Evolutionary conservation across 148 eudicot species (phyloP).

Genomic region (Rhododendron vialii): DNA sequence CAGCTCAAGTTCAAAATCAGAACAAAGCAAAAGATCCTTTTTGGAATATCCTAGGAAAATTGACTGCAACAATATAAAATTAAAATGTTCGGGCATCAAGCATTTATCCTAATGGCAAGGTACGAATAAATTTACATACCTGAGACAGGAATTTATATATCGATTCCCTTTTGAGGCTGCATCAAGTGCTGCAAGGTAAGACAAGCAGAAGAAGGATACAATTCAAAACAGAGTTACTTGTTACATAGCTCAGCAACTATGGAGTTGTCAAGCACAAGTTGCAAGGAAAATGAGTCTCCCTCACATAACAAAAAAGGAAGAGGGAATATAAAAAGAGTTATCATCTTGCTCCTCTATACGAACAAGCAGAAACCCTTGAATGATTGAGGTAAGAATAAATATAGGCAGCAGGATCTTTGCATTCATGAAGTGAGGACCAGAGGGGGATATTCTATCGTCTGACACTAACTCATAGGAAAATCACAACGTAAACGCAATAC

Average conservation of each 20-base stretch:
- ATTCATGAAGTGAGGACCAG: neutral
- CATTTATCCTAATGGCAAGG: neutral
- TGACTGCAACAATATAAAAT: neutral
- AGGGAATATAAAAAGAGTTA: neutral
- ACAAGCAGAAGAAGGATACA: conserved; percentile 12
- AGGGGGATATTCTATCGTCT: neutral
- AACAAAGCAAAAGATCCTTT: neutral
- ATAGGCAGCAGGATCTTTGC: neutral
- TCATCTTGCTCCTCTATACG: neutral
- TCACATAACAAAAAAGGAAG: neutral
- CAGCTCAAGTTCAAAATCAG: neutral
- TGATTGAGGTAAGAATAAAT: neutral
- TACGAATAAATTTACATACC: conserved; percentile 35
- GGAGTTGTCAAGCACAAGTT: neutral
- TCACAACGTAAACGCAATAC: neutral
- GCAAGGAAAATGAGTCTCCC: neutral
- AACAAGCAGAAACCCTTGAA: neutral
- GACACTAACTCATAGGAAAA: neutral
- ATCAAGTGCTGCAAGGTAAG: conserved; percentile 66
- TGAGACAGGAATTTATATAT: conserved; percentile 84
- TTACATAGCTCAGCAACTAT: neutral
- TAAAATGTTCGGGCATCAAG: neutral
- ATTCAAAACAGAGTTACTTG: neutral
- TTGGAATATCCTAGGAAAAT: neutral
- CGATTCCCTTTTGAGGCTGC: conserved; percentile 89